Percentiles rank a stretch among this genome's conserved stretches.
These are phyloP conservation scores for Dalbergia oliveri DNA, from an alignment of 306 rosid genomes.

Conservation along the genomic window DNA sequence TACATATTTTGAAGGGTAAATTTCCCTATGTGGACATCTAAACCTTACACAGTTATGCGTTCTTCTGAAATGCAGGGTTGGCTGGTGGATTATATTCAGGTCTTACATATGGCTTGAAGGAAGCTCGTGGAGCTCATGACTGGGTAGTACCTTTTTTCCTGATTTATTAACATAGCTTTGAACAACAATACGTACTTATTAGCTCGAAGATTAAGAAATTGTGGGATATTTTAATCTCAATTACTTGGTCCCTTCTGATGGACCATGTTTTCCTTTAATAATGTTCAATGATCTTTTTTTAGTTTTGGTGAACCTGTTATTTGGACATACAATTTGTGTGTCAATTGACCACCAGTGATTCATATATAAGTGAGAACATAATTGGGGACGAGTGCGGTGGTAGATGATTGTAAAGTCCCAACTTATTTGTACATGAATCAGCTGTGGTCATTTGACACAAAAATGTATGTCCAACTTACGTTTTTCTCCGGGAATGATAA, in stretches of 20 bases:
- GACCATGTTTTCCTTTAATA: background rate
- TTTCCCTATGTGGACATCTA: background rate
- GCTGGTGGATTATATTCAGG: slow-evolving; percentile 97
- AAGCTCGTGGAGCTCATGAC: slow-evolving; percentile 94
- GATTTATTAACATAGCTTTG: background rate
- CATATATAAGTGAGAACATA: too few relatives aligned
- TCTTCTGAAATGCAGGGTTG: slow-evolving; percentile 62
- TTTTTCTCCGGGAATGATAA: background rate
- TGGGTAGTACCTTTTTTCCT: slow-evolving; percentile 65
- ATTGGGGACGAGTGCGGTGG: too few relatives aligned
- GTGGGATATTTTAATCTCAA: slow-evolving; percentile 8
- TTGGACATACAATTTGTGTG: too few relatives aligned
- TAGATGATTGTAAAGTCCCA: too few relatives aligned
- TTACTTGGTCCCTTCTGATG: slow-evolving; percentile 17
- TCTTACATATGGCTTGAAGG: slow-evolving; percentile 87
- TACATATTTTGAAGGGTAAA: background rate
- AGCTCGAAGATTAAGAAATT: background rate
- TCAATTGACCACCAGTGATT: too few relatives aligned
- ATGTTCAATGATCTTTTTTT: background rate
- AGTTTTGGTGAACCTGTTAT: background rate
- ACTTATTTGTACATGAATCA: too few relatives aligned
- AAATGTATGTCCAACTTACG: too few relatives aligned
- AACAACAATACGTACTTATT: background rate
- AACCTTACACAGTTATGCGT: background rate
- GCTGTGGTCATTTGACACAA: too few relatives aligned